Base-by-base conservation (phyloP, 2,329 filamentous ascomycete genomes). In the Xylariaceae sp. region DNA sequence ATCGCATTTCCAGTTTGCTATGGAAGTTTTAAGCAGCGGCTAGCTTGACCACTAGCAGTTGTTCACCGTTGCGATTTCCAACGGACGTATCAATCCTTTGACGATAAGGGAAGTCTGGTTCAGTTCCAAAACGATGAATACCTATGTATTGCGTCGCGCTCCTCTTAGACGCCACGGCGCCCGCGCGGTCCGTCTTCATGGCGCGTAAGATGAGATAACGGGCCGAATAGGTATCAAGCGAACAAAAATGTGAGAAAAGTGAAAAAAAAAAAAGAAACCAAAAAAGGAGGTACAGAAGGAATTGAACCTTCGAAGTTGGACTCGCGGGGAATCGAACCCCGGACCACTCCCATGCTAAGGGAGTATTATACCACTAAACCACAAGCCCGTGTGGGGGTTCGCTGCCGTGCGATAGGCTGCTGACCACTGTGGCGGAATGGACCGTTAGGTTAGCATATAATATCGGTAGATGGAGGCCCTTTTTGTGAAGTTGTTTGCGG, bases 251-350 rank as follows among this genome's bases (percentile, higher is more conserved):
- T 19, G 32, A 35, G 32, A 35, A 35, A 35, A 40, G n/a, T 9
- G 11, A 40, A 19, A 40, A 26, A 44, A 11, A 6, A 9, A 0
- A 11, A 45, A 42, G 32, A 45, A 6, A 6, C n/a, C 6, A 34
- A 45, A 45, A 45, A 31, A 6, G 6, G 4, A 19, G 43, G 43
- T 45, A 45, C 29, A 45, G 43, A 32, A 45, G 43, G 43, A 45
- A 45, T 45, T 32, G 43, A 45, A 45, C 43, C 43, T 45, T 32
- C 43, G 12, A 32, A 6, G 29, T 12, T 62, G 60, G 59, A 62
- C 60, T 61, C 60, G 60, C 60, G 60, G 60, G 60, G 60, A 62
- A 62, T 61, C 53, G 60, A 61, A 62, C 60, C 60, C 60, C 60
- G 60, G 60, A 62, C 60, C 60, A 55, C 60, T 61, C 55, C 59